Evolutionary conservation across 2,329 filamentous ascomycete genomes (phyloP).

Genomic region (Phialocephala subalpina): DNA sequence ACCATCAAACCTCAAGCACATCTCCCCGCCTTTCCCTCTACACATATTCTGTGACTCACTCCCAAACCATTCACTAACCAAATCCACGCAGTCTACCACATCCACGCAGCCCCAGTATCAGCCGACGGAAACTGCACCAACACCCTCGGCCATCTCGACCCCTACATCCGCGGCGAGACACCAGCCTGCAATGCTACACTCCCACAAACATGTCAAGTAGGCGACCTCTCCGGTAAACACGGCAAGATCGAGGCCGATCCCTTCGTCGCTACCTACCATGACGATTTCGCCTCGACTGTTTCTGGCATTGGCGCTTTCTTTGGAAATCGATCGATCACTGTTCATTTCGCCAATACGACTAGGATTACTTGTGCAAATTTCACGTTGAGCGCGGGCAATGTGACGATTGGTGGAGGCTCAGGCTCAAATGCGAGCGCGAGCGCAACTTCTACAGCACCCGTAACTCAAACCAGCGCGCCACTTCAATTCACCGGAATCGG

Average conservation of each 20-base stretch:
- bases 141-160: slow-evolving; percentile 75
- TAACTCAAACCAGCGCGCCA: not conserved
- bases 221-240: slow-evolving; percentile 79
- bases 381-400: slow-evolving; percentile 34
- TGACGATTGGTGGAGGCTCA: not conserved
- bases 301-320: slow-evolving; percentile 64
- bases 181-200: slow-evolving; percentile 64
- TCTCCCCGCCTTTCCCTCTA: not conserved
- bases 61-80: not conserved
- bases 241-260: slow-evolving; percentile 64
- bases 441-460: not conserved
- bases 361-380: slow-evolving; percentile 73
- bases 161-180: slow-evolving; percentile 64
- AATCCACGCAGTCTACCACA: slow-evolving; percentile 68
- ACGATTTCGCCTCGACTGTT: slow-evolving; percentile 64
- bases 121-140: slow-evolving; percentile 74
- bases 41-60: slow-evolving; percentile 15
- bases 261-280: slow-evolving; percentile 59
- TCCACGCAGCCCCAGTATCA: slow-evolving; percentile 72
- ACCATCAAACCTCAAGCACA: no score
- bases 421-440: not conserved
- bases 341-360: slow-evolving; percentile 71
- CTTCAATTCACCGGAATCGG: not conserved
- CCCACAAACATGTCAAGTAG: slow-evolving; percentile 75
- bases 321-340: slow-evolving; percentile 69